These are phyloP conservation scores for Candida morakotiae DNA, from an alignment of 805 yeast genomes.

Conservation along the genomic window DNA sequence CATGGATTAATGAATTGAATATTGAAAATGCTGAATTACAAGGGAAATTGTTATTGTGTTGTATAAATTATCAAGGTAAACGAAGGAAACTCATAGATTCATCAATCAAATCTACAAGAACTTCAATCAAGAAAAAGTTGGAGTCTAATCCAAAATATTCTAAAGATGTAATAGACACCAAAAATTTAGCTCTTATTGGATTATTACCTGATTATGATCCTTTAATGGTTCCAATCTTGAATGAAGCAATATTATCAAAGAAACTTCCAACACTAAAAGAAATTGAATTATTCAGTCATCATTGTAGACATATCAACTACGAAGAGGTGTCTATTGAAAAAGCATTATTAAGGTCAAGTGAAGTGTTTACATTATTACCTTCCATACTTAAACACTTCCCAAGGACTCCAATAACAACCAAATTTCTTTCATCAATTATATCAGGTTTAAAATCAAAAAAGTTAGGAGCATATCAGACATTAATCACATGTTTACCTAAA, in stretches of 20 bases:
- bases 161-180: background rate
- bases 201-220: slow-evolving; percentile 18
- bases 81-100: slow-evolving; percentile 23
- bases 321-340: slow-evolving; percentile 54
- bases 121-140: slow-evolving; percentile 5
- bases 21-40: slow-evolving; percentile 18
- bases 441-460: slow-evolving; percentile 60
- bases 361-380: slow-evolving; percentile 48
- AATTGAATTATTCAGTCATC: slow-evolving; percentile 33
- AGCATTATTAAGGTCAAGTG: slow-evolving; percentile 75
- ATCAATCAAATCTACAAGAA: slow-evolving; percentile 25
- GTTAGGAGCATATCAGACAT: slow-evolving; percentile 39
- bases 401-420: slow-evolving; percentile 36
- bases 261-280: slow-evolving; percentile 31
- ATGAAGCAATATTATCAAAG: slow-evolving; percentile 42
- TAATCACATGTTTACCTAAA: slow-evolving; percentile 11
- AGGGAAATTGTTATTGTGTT: slow-evolving; percentile 34
- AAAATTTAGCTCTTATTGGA: slow-evolving; percentile 18
- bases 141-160: background rate
- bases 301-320: slow-evolving; percentile 27
- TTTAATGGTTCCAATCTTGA: slow-evolving; percentile 13
- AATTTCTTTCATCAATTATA: slow-evolving; percentile 22
- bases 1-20: slow-evolving; percentile 48
- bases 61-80: slow-evolving; percentile 8
- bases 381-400: slow-evolving; percentile 44